Conservation (phyloP, 768 basidiomycete genomes). For the Phlebiopsis flavidoalba region DNA sequence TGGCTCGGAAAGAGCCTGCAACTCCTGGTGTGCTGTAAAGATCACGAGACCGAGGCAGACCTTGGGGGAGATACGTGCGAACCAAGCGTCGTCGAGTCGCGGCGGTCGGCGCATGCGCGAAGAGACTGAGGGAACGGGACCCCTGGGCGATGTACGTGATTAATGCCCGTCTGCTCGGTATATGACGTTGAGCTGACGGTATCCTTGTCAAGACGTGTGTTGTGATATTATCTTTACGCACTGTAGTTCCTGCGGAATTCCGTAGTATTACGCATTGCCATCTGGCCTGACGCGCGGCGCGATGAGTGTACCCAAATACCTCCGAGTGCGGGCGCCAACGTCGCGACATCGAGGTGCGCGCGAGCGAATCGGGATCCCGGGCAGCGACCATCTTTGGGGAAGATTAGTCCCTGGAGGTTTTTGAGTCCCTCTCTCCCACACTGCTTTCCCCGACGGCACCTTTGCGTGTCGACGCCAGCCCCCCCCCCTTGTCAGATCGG, state of each 20-base stretch:
- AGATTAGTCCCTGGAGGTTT: too few relatives aligned
- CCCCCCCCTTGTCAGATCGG: too few relatives aligned
- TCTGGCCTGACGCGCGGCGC: neutral
- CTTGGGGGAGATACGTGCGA: conserved; percentile 5
- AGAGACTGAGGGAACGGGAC: neutral
- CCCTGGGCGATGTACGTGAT: neutral
- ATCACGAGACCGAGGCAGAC: conserved; percentile 69
- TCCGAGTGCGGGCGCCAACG: neutral
- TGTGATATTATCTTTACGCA: neutral
- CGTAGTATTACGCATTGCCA: neutral
- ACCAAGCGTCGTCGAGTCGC: conserved; percentile 3
- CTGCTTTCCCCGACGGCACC: too few relatives aligned
- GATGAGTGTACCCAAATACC: neutral
- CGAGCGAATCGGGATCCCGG: neutral
- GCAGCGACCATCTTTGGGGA: too few relatives aligned
- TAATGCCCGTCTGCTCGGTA: neutral
- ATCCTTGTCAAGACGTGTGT: neutral
- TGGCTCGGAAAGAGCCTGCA: conserved; percentile 67
- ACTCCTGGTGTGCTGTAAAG: conserved; percentile 53
- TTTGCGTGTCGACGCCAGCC: too few relatives aligned
- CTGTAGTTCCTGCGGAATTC: neutral
- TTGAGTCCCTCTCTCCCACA: too few relatives aligned
- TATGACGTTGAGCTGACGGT: neutral
- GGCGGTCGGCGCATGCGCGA: neutral
- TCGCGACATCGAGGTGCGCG: neutral